Percentiles rank a stretch among this genome's conserved stretches.
These are phyloP conservation scores for Persicaria maculosa DNA, from an alignment of 148 eudicot genomes.

Conservation along the genomic window DNA sequence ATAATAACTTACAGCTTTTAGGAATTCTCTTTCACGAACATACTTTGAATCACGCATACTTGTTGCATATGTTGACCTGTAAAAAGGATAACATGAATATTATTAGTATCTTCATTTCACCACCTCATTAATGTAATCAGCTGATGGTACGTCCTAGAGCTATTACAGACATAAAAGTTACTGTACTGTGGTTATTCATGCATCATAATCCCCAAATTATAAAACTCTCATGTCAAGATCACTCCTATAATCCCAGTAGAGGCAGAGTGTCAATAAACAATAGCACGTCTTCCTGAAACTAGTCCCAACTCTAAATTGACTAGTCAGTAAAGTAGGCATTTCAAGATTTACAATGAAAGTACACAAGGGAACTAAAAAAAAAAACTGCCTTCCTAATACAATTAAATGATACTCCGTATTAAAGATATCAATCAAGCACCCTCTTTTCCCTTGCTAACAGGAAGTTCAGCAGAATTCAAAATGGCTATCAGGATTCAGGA, in stretches of 20 bases:
- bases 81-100: slow-evolving; percentile 3
- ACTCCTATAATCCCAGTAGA: not conserved
- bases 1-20: slow-evolving; percentile 65
- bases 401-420: not conserved
- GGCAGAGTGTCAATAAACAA: not conserved
- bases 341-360: not conserved
- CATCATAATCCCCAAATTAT: not conserved
- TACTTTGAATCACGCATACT: slow-evolving; percentile 81
- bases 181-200: not conserved
- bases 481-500: not conserved
- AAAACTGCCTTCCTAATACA: not conserved
- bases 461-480: not conserved
- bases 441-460: not conserved
- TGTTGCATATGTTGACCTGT: slow-evolving; percentile 94
- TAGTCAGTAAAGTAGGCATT: not conserved
- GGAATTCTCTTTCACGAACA: slow-evolving; percentile 91
- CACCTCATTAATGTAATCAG: not conserved
- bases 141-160: not conserved
- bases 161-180: not conserved
- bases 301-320: not conserved
- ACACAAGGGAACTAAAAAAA: not conserved
- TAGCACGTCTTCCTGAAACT: not conserved
- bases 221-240: not conserved
- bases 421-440: not conserved
- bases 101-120: not conserved